Percentiles rank a stretch among this genome's conserved stretches.
These are phyloP conservation scores for Pterulicium gracile DNA, from an alignment of 1,284 basidiomycete genomes.

Conservation along the genomic window DNA sequence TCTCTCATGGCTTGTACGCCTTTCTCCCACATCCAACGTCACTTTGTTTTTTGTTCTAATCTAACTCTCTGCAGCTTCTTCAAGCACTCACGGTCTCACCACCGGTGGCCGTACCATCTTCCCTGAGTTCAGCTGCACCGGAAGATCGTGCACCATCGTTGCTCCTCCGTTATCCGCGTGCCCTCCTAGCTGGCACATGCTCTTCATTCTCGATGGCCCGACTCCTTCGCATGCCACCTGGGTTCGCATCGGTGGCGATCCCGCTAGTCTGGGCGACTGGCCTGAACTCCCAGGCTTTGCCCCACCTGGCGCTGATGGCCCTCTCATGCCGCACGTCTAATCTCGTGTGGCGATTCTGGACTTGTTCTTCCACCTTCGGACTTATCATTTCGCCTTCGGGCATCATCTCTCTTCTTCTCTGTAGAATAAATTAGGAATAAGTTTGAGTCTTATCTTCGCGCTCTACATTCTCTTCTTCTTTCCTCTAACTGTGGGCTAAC, in stretches of 20 bases:
- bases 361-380: background rate
- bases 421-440: too few species aligned
- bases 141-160: conserved; percentile 51
- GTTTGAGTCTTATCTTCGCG: too few species aligned
- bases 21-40: background rate
- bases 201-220: conserved; percentile 64
- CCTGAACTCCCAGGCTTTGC: conserved; percentile 53
- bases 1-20: conserved; percentile 51
- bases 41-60: background rate
- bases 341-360: too few species aligned
- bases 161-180: conserved; percentile 63
- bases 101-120: conserved; percentile 65
- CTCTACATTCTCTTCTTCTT: too few species aligned
- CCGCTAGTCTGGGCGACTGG: conserved; percentile 55
- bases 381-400: too few species aligned
- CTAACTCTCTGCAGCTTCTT: conserved; percentile 34
- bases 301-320: conserved; percentile 36
- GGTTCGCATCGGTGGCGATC: conserved; percentile 70
- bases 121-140: conserved; percentile 51
- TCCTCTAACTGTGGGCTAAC: too few species aligned
- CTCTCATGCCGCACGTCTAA: conserved; percentile 8
- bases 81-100: conserved; percentile 70
- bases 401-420: too few species aligned
- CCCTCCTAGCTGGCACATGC: conserved; percentile 67
- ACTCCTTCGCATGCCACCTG: conserved; percentile 62